Conservation (phyloP, 495 filamentous ascomycete species). For the Penicillium paxilli region DNA sequence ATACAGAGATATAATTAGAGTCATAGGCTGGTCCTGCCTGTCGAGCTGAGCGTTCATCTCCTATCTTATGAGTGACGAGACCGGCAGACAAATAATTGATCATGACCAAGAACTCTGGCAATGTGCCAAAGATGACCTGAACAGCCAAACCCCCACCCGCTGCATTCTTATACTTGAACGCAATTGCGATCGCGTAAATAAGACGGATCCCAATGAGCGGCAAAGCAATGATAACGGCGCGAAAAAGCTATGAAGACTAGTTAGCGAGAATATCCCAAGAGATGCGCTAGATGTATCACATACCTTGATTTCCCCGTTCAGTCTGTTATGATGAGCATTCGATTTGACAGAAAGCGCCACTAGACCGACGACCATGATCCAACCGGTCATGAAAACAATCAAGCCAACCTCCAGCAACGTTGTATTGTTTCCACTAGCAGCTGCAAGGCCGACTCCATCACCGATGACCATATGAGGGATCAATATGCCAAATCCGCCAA, state of each 20-base stretch:
- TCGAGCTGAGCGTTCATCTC: too few relatives aligned
- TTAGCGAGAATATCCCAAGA: not conserved
- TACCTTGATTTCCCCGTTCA: constrained; percentile 12
- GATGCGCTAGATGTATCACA: not conserved
- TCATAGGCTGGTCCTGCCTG: not conserved
- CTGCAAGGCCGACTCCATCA: constrained; percentile 14
- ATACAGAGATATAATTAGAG: not conserved
- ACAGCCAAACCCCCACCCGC: constrained; percentile 11
- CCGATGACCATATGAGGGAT: constrained; percentile 10
- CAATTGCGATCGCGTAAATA: constrained; percentile 13
- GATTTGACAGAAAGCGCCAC: not conserved
- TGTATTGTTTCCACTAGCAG: constrained; percentile 5
- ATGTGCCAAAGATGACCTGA: constrained; percentile 12
- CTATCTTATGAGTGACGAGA: constrained; percentile 10
- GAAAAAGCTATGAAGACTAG: constrained; percentile 8
- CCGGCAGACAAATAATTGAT: constrained; percentile 13
- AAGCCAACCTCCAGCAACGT: constrained; percentile 3
- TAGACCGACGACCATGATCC: constrained; percentile 3
- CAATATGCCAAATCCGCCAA: not conserved
- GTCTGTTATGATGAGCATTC: not conserved
- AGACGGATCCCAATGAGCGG: constrained; percentile 16
- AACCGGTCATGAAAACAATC: constrained; percentile 8
- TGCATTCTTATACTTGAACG: constrained; percentile 3
- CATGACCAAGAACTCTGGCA: constrained; percentile 22
- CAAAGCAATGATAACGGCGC: constrained; percentile 10